Evolutionary conservation across 305 asterid genomes (phyloP), one percentile per base, ranked within the genome.

Genomic region (Rubia occidens): DNA sequence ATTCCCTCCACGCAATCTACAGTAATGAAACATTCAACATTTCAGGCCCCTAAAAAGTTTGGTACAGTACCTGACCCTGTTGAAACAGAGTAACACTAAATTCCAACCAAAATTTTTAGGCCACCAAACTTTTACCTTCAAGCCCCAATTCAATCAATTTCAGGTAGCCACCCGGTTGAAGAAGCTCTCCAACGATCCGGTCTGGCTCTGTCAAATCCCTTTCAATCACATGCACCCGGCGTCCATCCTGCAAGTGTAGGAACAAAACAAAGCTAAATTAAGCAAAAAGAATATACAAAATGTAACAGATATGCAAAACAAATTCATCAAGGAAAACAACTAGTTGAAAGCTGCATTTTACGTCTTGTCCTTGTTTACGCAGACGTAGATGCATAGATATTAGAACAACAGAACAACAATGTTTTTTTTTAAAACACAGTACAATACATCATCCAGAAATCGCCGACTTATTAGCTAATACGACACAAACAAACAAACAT

Each of bases 141-240:
- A 92, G 72, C 39, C 94, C 98, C 63, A 92, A 79, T 81, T 92
- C 96, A 55, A 89, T 75, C 78, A 92, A 75, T 80, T 89, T 92
- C 71, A 92, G 95, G 69, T 89, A 92, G 68, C 98, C 96, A 58
- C 95, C 96, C 5, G 98, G 98, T 72, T 92, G 98, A 17, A 92
- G 82, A 58, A 92, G 86, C 78, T 92, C 98, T 77, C 98, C 98
- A 6, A 89, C 98, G 71, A 91, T 89, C 66, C 96, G 81, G 68
- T 89, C 91, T 5, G 95, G 96, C 81, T 89, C 95, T 2, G 82
- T 63, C 80, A 91, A 84, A 74, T 91, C 95, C 76, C 98, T 86
- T 78, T 91, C 98, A 26, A 91, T 86, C 68, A 91, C 90, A 66
- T 74, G 81, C 60, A 89, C 88, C 56, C 86, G 80, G 56, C 98